phyloP scores from a whole-genome alignment of 1,139 yeast genomes.

The Groenewaldozyma auringiensis region DNA sequence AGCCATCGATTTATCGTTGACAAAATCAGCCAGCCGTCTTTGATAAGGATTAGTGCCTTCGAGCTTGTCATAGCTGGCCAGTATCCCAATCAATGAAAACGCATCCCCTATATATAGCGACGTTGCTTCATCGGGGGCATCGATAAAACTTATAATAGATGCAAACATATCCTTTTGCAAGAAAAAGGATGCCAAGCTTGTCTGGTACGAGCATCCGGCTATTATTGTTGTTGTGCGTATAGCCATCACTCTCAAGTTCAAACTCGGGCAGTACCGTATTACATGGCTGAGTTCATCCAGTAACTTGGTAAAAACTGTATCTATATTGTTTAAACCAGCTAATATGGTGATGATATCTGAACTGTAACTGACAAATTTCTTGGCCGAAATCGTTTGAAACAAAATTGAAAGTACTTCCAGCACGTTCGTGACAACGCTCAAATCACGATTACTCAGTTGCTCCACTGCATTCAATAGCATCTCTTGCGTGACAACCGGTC shows the following conservation, averaged over 20 bases:
- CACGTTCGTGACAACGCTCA: constrained; percentile 21
- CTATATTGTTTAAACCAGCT: constrained; percentile 32
- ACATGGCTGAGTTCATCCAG: constrained; percentile 23
- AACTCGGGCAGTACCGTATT: constrained; percentile 15
- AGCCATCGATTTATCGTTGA: constrained; percentile 32
- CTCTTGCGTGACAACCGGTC: constrained; percentile 19
- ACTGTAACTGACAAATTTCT: constrained; percentile 26
- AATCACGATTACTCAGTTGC: constrained; percentile 18
- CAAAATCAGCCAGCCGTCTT: constrained; percentile 34
- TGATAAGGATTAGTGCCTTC: constrained; percentile 33
- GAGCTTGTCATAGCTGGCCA: constrained; percentile 32
- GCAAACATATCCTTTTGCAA: constrained; percentile 33
- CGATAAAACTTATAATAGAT: constrained; percentile 30
- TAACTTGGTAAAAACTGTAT: constrained; percentile 25
- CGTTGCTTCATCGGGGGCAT: constrained; percentile 16
- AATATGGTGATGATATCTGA: constrained; percentile 30
- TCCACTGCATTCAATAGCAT: constrained; percentile 25
- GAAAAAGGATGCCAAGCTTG: constrained; percentile 31
- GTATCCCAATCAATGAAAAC: constrained; percentile 30
- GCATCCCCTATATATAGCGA: constrained; percentile 30
- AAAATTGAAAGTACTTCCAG: constrained; percentile 22
- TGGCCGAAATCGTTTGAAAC: constrained; percentile 25
- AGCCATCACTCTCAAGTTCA: constrained; percentile 26
- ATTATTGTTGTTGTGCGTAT: constrained; percentile 27
- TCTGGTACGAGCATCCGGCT: constrained; percentile 31